phyloP scores from a whole-genome alignment of 768 basidiomycete species.

The Dioszegia crocea region DNA sequence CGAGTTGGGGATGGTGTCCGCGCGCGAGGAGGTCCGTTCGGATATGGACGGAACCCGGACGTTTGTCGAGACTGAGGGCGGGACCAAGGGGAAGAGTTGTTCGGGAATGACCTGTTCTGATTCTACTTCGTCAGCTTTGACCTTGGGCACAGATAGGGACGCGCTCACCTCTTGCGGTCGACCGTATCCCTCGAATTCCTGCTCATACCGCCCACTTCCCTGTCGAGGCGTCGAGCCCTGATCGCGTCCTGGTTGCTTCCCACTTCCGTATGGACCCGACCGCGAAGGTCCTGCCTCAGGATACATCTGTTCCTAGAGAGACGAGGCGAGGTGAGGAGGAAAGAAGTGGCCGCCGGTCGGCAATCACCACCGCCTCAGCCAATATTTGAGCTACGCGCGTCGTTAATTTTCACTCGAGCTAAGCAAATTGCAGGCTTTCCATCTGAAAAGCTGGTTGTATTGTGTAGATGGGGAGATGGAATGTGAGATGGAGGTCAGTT shows the following conservation, averaged over 20 bases:
- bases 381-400: neutral
- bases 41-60: neutral
- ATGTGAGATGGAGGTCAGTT: neutral
- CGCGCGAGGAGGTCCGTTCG: conserved; percentile 5
- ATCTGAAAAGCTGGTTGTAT: neutral
- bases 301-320: conserved; percentile 8
- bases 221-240: neutral
- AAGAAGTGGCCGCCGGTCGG: neutral
- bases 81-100: conserved; percentile 1
- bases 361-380: neutral
- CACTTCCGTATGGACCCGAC: neutral
- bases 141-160: neutral
- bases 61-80: neutral
- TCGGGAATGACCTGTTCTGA: neutral
- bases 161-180: conserved; percentile 1
- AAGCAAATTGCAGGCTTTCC: neutral
- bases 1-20: conserved; percentile 30
- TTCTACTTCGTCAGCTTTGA: neutral
- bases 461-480: neutral
- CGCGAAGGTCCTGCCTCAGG: conserved; percentile 21
- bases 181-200: conserved; percentile 4
- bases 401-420: neutral
- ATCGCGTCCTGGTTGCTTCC: neutral
- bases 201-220: neutral
- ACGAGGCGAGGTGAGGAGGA: neutral